These are phyloP conservation scores for Sclerospora graminicola DNA, from an alignment of 352 stramenopile species.

Conservation along the genomic window DNA sequence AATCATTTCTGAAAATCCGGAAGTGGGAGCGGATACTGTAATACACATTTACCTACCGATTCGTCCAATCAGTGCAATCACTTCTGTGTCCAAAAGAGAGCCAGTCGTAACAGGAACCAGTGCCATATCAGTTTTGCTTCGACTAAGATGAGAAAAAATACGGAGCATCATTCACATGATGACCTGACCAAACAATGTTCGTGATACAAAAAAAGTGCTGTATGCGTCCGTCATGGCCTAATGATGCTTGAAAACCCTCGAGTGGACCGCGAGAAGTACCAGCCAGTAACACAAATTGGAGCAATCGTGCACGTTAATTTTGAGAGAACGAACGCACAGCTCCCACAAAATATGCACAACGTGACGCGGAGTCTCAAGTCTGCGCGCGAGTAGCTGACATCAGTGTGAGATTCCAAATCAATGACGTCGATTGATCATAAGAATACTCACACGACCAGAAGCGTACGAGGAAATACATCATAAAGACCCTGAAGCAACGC, in stretches of 20 bases:
- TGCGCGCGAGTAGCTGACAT: constrained; percentile 63
- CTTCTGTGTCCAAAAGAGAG: too few relatives aligned
- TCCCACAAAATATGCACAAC: constrained; percentile 89
- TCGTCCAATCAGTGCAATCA: too few relatives aligned
- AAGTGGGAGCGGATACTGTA: too few relatives aligned
- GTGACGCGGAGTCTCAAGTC: constrained; percentile 46
- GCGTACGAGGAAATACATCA: constrained; percentile 79
- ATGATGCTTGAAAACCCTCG: constrained; percentile 89
- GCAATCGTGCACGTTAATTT: constrained; percentile 73
- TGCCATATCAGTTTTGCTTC: too few relatives aligned
- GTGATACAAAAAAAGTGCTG: constrained; percentile 97
- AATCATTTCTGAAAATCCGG: too few relatives aligned
- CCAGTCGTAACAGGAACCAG: too few relatives aligned
- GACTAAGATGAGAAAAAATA: too few relatives aligned
- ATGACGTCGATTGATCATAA: constrained; percentile 88
- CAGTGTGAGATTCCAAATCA: constrained; percentile 83
- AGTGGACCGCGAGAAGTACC: constrained; percentile 87
- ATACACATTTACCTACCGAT: too few relatives aligned
- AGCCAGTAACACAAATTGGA: constrained; percentile 91
- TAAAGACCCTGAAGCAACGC: constrained; percentile 88
- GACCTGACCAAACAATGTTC: too few relatives aligned
- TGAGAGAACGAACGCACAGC: constrained; percentile 66
- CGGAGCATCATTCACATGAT: too few relatives aligned
- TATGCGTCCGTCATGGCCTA: constrained; percentile 70
- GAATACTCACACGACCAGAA: constrained; percentile 89